Base-by-base conservation (phyloP, 1,284 basidiomycete genomes). In the Coriolopsis trogii region DNA sequence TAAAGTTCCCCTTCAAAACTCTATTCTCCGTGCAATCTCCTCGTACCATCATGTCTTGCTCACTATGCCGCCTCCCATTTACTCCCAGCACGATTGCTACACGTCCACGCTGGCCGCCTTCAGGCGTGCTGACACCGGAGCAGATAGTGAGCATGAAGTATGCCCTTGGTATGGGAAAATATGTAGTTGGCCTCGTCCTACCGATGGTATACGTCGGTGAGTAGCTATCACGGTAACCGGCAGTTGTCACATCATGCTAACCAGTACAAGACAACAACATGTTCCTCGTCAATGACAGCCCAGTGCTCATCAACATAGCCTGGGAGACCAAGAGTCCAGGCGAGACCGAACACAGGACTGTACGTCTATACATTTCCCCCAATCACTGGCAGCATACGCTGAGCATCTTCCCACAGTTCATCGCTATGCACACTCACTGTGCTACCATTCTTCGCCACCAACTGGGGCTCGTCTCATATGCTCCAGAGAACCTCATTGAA, bases 31-130 rank as follows among this genome's bases (percentile, higher is more conserved):
- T n/a, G 8, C 21, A 9, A 36, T 28, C n/a, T 20, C 28, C 1
- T 10, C 12, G 7, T 1, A 29, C 28, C 38, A 46, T 38, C 46
- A 64, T 65, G 63, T 63, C 64, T 16, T 66, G 63, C 49, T 58
- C 48, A 42, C 46, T 66, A 25, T 64, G 65, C 45, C 61, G 59
- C 18, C 51, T 67, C 13, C 64, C 63, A 2, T 66, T 66, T 46
- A 56, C 59, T 6, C 63, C 66, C 2, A 50, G 51, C 28, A 44
- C 46, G 5, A 13, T 1, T 5, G 60, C 56, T 2, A 40, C 52
- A 16, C 21, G 31, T 7, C 63, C 64, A 1, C 49, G 61, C 9
- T 56, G 53, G 10, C 56, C 59, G 15, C 60, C 63, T 5, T 20
- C 49, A 15, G 60, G 55, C 26, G 40, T 57, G 5, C 48, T 67